Conservation (phyloP, 345 rosid genomes). For the Eucalyptus polyanthemos region DNA sequence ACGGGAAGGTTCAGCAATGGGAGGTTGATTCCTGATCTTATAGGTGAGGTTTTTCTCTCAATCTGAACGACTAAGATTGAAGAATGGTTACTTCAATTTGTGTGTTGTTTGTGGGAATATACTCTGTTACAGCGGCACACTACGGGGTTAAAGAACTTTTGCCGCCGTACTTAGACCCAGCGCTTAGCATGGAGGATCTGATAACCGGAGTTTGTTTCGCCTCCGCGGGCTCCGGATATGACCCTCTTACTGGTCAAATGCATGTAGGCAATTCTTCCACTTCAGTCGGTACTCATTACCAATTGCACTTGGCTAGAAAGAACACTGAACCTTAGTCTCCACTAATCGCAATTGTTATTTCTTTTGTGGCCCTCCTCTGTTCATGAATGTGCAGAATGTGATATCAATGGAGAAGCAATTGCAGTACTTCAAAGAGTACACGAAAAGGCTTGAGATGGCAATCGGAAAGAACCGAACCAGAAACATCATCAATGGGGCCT, state of each 20-base stretch:
- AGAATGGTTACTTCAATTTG: background rate
- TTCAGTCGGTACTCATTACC: background rate
- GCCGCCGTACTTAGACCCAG: slow-evolving; percentile 5
- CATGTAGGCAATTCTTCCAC: background rate
- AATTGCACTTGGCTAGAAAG: background rate
- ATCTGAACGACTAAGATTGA: background rate
- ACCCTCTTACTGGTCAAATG: background rate
- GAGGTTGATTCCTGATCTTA: slow-evolving; percentile 1
- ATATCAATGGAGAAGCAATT: background rate
- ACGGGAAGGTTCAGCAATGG: slow-evolving; percentile 14
- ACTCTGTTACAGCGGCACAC: background rate
- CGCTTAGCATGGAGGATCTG: background rate
- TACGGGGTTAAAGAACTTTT: slow-evolving; percentile 1
- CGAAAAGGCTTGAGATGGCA: background rate
- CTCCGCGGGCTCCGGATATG: slow-evolving; percentile 3
- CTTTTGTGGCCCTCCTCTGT: background rate
- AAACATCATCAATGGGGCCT: background rate
- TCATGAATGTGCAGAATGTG: background rate
- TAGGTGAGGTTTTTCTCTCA: background rate
- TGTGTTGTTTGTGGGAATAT: background rate
- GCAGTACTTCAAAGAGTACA: background rate
- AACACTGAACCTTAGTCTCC: background rate
- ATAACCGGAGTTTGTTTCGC: slow-evolving; percentile 8
- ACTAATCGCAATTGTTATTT: background rate
- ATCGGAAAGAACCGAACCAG: background rate